phyloP scores from a whole-genome alignment of 345 rosid genomes.

The Brassica nigra region DNA sequence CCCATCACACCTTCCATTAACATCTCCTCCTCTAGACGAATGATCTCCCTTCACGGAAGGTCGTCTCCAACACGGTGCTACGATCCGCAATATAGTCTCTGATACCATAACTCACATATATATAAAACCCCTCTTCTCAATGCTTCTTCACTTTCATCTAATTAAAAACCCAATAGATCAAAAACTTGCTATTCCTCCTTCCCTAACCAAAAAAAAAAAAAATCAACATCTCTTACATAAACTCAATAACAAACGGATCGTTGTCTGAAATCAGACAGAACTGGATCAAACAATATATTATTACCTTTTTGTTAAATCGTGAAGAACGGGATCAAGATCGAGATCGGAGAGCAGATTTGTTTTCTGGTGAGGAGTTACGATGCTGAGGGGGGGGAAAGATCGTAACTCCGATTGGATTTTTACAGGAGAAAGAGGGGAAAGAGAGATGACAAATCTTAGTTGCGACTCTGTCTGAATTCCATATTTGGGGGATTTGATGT shows the following conservation, averaged over 20 bases:
- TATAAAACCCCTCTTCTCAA: constrained; percentile 36
- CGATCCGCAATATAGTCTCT: constrained; percentile 60
- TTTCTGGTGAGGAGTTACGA: constrained; percentile 39
- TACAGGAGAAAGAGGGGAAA: constrained; percentile 21
- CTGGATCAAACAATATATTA: neutral
- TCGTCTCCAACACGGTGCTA: constrained; percentile 83
- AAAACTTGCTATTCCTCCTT: constrained; percentile 42
- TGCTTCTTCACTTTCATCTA: constrained; percentile 54
- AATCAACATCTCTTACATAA: neutral
- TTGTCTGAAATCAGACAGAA: neutral
- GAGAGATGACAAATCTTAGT: constrained; percentile 39
- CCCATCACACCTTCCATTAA: constrained; percentile 42
- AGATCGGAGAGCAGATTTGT: constrained; percentile 31
- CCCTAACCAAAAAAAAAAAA: constrained; percentile 49
- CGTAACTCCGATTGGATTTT: constrained; percentile 42
- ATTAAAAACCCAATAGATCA: constrained; percentile 36
- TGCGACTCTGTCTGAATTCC: constrained; percentile 42
- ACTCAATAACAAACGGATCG: neutral
- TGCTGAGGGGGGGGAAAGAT: constrained; percentile 17
- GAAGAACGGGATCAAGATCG: constrained; percentile 33
- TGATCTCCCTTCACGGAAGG: constrained; percentile 72
- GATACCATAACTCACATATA: constrained; percentile 58
- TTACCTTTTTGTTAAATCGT: constrained; percentile 33
- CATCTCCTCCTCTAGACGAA: constrained; percentile 54
- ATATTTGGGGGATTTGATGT: constrained; percentile 35